Conservation (phyloP, 2,329 filamentous ascomycete genomes). For the Colletotrichum magnum region DNA sequence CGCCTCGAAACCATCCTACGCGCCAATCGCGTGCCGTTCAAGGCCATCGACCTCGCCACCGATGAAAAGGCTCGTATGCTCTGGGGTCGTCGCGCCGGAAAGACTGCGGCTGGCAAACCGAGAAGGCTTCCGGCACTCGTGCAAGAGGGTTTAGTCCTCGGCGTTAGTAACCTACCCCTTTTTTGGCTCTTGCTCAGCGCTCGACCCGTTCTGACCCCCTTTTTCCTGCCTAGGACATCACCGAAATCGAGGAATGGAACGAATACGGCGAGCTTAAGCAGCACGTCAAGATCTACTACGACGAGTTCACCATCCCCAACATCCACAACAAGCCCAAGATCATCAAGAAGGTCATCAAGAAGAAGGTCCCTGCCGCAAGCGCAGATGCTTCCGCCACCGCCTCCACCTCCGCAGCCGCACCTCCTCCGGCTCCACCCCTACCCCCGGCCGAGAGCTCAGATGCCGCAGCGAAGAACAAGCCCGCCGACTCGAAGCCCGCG, state of each 20-base stretch:
- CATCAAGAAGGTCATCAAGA: slow-evolving; percentile 39
- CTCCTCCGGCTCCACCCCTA: slow-evolving; percentile 51
- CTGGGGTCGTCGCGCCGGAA: slow-evolving; percentile 87
- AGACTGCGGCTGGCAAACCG: slow-evolving; percentile 70
- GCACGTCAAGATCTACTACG: slow-evolving; percentile 80
- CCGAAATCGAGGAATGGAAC: slow-evolving; percentile 98
- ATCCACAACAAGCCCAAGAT: slow-evolving; percentile 64
- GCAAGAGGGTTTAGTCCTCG: slow-evolving; percentile 87
- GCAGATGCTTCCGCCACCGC: slow-evolving; percentile 20
- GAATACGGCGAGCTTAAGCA: slow-evolving; percentile 96
- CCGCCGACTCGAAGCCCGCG: slow-evolving; percentile 42
- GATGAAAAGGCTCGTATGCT: slow-evolving; percentile 90
- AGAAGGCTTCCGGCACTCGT: slow-evolving; percentile 92
- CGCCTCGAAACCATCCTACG: slow-evolving; percentile 96
- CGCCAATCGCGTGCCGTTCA: slow-evolving; percentile 94
- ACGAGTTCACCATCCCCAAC: slow-evolving; percentile 72
- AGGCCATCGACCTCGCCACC: slow-evolving; percentile 90
- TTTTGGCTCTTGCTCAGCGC: slow-evolving; percentile 1
- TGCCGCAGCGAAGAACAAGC: slow-evolving; percentile 42
- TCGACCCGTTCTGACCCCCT: slow-evolving; percentile 3
- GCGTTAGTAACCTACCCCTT: slow-evolving; percentile 70
- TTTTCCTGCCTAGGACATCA: slow-evolving; percentile 77
- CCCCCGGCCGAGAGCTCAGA: slow-evolving; percentile 37
- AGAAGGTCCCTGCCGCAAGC: slow-evolving; percentile 18
- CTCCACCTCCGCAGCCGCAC: slow-evolving; percentile 40